Evolutionary conservation across 2,329 filamentous ascomycete genomes (phyloP).

Genomic region (Seiridium cupressi): DNA sequence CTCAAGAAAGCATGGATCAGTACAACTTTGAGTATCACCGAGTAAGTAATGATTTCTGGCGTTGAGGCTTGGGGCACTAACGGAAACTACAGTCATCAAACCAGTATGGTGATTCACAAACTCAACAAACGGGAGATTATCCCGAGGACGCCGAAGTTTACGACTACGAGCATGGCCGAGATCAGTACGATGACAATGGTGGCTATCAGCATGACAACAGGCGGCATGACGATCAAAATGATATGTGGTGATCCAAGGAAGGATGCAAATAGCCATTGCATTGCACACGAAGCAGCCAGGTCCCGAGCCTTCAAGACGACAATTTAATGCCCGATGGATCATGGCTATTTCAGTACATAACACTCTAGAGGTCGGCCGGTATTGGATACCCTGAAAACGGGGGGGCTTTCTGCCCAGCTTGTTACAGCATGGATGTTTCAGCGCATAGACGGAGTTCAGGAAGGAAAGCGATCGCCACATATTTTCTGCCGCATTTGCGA

Average conservation of each 20-base stretch:
- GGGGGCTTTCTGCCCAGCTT: background rate
- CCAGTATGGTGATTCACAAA: constrained; percentile 44
- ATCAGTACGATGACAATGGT: constrained; percentile 26
- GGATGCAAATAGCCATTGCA: background rate
- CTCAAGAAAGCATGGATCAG: constrained; percentile 43
- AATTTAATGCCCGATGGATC: constrained; percentile 19
- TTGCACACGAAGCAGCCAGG: background rate
- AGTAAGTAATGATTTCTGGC: constrained; percentile 31
- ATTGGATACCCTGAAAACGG: background rate
- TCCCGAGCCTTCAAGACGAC: background rate
- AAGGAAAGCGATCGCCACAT: background rate
- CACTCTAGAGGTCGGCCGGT: background rate
- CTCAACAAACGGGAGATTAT: constrained; percentile 43
- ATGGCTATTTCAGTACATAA: background rate
- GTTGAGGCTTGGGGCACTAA: background rate
- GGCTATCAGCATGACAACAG: constrained; percentile 30
- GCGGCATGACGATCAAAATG: constrained; percentile 28
- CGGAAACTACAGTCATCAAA: constrained; percentile 34
- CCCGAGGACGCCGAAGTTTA: constrained; percentile 53
- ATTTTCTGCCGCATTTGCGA: too few species aligned
- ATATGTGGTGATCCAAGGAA: constrained; percentile 14
- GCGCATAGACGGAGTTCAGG: background rate
- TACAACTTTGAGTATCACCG: constrained; percentile 55
- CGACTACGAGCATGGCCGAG: constrained; percentile 47
- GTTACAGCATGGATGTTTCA: background rate